A percentile compares a stretch with the other conserved stretches of the same genome.
Conservation (phyloP, 2,329 filamentous ascomycete genomes). For the Aphanocladium album region DNA sequence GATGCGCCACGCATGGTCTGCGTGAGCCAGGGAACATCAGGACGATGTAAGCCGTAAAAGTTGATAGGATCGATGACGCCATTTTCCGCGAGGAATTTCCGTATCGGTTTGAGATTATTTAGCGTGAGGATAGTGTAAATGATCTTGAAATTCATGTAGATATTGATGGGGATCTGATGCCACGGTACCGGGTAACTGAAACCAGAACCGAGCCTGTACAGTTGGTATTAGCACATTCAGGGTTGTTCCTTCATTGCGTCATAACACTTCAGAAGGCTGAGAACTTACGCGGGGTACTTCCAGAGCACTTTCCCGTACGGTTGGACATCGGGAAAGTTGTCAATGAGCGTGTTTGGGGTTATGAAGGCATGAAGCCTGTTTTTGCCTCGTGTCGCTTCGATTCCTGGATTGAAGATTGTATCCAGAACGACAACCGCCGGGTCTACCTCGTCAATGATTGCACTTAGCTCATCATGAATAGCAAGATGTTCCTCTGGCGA, state of each 20-base stretch:
- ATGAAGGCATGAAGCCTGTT: slow-evolving; percentile 31
- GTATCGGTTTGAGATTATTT: slow-evolving; percentile 32
- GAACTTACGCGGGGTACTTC: slow-evolving; percentile 35
- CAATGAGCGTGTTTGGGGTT: slow-evolving; percentile 38
- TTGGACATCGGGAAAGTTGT: slow-evolving; percentile 35
- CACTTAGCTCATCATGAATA: slow-evolving; percentile 21
- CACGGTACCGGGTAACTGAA: slow-evolving; percentile 41
- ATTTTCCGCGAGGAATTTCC: slow-evolving; percentile 23
- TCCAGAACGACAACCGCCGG: slow-evolving; percentile 30
- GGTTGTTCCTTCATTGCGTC: neutral
- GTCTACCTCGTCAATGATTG: slow-evolving; percentile 26
- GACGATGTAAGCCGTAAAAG: slow-evolving; percentile 14
- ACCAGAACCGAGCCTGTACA: slow-evolving; percentile 34
- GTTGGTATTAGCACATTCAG: neutral
- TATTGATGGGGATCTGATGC: slow-evolving; percentile 25
- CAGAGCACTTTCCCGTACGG: slow-evolving; percentile 32
- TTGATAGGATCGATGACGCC: slow-evolving; percentile 17
- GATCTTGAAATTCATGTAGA: slow-evolving; percentile 29
- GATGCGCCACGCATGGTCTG: slow-evolving; percentile 16
- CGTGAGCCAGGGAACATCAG: slow-evolving; percentile 18
- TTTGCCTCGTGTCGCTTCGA: slow-evolving; percentile 20
- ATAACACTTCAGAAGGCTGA: neutral
- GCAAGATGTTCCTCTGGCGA: slow-evolving; percentile 24
- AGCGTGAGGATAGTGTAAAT: slow-evolving; percentile 25
- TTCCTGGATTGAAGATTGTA: slow-evolving; percentile 23